Evolutionary conservation across 768 basidiomycete genomes (phyloP).

Genomic region (Leccinum variicolor): DNA sequence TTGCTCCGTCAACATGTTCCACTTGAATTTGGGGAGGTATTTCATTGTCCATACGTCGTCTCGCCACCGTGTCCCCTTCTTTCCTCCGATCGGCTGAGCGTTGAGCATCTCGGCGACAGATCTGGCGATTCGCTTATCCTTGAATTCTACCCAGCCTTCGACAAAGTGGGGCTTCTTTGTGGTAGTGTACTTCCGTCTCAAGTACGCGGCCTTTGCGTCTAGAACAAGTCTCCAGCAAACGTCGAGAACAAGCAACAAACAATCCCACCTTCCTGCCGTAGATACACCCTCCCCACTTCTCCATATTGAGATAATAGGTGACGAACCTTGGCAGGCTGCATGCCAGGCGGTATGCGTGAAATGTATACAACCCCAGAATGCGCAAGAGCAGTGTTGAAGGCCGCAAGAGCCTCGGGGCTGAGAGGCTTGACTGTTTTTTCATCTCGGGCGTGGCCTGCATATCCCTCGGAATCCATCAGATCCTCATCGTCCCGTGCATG

Average conservation of each 20-base stretch:
- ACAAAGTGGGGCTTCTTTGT: conserved; percentile 87
- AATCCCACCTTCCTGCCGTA: conserved; percentile 83
- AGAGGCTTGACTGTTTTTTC: conserved; percentile 65
- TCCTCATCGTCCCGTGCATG: conserved; percentile 23
- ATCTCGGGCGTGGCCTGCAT: conserved; percentile 42
- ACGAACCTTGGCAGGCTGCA: conserved; percentile 94
- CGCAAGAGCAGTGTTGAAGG: conserved; percentile 70
- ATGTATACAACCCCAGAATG: conserved; percentile 90
- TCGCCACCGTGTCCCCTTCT: conserved; percentile 85
- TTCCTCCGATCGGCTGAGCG: conserved; percentile 92
- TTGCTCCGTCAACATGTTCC: conserved; percentile 99
- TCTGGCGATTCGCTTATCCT: conserved; percentile 87
- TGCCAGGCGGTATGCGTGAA: conserved; percentile 94
- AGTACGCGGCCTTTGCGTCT: conserved; percentile 88
- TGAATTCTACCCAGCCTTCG: conserved; percentile 99
- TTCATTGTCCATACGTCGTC: conserved; percentile 99
- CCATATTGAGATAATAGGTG: conserved; percentile 91
- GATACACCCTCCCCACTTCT: conserved; percentile 87
- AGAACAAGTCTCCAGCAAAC: conserved; percentile 2
- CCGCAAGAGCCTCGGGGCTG: conserved; percentile 69
- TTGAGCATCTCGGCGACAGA: conserved; percentile 94
- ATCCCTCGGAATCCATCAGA: conserved; percentile 55
- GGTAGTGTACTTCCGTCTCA: conserved; percentile 74
- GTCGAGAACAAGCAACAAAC: background rate
- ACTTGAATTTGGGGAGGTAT: conserved; percentile 96